Conservation (phyloP, 2,329 filamentous ascomycete species). For the Xylaria sp. region DNA sequence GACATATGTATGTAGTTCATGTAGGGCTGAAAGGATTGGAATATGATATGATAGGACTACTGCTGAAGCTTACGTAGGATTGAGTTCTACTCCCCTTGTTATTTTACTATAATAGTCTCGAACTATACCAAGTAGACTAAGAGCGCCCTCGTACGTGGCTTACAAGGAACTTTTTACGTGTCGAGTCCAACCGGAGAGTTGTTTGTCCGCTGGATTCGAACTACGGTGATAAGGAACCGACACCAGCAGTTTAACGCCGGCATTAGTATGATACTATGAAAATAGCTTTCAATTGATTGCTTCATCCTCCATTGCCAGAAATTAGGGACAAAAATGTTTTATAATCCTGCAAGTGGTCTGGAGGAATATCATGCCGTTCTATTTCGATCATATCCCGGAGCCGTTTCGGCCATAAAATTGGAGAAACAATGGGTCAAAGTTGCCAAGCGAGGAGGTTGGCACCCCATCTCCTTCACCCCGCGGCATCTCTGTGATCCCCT, state of each 20-base stretch:
- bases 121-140: neutral
- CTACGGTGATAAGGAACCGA: neutral
- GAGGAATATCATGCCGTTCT: neutral
- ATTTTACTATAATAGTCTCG: neutral
- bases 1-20: neutral
- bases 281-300: neutral
- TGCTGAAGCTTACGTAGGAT: neutral
- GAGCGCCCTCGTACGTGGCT: neutral
- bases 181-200: neutral
- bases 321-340: neutral
- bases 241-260: neutral
- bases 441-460: neutral
- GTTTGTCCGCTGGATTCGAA: neutral
- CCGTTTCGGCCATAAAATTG: neutral
- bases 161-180: neutral
- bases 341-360: neutral
- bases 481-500: neutral
- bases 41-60: neutral
- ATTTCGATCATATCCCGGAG: neutral
- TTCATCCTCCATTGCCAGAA: neutral
- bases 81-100: neutral
- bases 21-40: neutral
- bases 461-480: neutral
- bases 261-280: neutral
- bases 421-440: neutral